A percentile compares a stretch with the other conserved stretches of the same genome.
Conservation (phyloP, 345 rosid genomes). For the Eucalyptus cladocalyx region DNA sequence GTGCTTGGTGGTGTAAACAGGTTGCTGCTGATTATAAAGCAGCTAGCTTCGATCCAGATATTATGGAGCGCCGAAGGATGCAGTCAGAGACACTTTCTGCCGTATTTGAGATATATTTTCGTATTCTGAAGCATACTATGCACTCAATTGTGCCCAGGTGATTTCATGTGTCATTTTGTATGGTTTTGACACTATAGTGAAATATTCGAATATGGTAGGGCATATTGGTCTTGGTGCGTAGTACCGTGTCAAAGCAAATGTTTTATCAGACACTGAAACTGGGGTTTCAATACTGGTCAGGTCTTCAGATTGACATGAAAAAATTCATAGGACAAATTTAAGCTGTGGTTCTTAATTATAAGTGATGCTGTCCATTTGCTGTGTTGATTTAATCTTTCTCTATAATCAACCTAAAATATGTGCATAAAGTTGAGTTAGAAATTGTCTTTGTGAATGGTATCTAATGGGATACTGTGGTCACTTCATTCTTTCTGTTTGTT, state of each 20-base stretch:
- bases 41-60: slow-evolving; percentile 51
- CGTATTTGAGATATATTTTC: slow-evolving; percentile 85
- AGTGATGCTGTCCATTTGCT: neutral
- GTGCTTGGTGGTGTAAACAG: slow-evolving; percentile 10
- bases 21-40: slow-evolving; percentile 81
- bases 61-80: slow-evolving; percentile 50
- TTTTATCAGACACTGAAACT: neutral
- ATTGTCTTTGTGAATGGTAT: neutral
- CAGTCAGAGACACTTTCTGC: slow-evolving; percentile 78
- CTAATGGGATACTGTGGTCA: neutral
- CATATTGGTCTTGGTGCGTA: no score
- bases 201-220: no score
- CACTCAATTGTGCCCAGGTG: slow-evolving; percentile 41
- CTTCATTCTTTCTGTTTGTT: neutral
- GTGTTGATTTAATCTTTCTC: neutral
- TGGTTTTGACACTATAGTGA: no score
- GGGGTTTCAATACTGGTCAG: neutral
- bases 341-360: neutral
- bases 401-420: neutral
- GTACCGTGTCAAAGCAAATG: neutral
- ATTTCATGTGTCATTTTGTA: neutral
- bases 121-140: slow-evolving; percentile 72
- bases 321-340: neutral
- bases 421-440: neutral
- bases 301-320: neutral